Conservation (phyloP, 2,329 filamentous ascomycete species). For the Sclerotinia nivalis region DNA sequence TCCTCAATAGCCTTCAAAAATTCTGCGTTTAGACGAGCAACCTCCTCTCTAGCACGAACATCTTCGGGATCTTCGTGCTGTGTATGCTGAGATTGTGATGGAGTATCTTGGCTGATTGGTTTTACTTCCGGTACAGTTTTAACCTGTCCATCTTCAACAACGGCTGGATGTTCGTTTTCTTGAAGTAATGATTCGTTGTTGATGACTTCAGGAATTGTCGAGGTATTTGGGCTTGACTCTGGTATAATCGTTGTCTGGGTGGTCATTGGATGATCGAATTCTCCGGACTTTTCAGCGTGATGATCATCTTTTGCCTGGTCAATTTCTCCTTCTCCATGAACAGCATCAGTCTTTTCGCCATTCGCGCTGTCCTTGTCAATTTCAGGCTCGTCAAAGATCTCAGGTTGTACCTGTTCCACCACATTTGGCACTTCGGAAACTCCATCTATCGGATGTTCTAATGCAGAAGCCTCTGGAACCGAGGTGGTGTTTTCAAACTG, state of each 20-base stretch:
- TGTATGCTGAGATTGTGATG: background rate
- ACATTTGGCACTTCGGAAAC: no score
- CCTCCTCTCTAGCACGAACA: conserved; percentile 35
- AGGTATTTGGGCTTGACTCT: background rate
- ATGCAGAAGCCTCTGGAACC: background rate
- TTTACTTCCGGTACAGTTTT: background rate
- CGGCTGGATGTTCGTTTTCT: background rate
- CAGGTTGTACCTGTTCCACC: background rate
- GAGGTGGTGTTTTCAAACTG: background rate
- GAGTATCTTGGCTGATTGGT: background rate
- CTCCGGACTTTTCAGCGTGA: background rate
- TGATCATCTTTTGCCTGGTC: background rate
- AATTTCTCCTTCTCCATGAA: background rate
- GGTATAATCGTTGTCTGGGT: background rate
- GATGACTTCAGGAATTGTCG: background rate
- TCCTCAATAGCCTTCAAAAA: conserved; percentile 28
- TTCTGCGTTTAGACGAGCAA: conserved; percentile 35
- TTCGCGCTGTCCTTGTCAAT: background rate
- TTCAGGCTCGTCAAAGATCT: background rate
- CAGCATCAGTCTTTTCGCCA: background rate
- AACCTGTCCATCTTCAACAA: background rate
- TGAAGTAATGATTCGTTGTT: background rate
- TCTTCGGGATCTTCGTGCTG: conserved; percentile 32
- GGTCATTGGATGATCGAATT: background rate
- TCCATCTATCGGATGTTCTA: background rate